Conservation (phyloP, 306 rosid species). For the Corylus heterophylla region DNA sequence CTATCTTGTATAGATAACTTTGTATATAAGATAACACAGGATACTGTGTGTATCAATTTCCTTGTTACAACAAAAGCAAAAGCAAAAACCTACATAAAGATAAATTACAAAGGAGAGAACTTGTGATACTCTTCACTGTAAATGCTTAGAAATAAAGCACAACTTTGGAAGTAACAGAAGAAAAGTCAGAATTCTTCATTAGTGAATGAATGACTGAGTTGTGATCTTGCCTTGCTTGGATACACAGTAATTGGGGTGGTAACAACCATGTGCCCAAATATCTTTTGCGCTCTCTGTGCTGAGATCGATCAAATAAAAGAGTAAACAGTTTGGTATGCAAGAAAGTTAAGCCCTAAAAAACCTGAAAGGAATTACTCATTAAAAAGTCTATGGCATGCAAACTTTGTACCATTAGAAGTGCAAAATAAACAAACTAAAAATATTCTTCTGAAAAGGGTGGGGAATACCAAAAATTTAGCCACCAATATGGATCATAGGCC, state of each 20-base stretch:
- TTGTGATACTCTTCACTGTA: not conserved
- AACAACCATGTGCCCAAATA: not conserved
- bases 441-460: too few relatives aligned
- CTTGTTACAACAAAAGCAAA: constrained; percentile 1
- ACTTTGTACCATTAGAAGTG: not conserved
- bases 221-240: not conserved
- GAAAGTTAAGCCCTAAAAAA: not conserved
- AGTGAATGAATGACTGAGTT: not conserved
- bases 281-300: not conserved
- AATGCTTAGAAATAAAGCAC: not conserved
- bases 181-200: not conserved
- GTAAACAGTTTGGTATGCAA: not conserved
- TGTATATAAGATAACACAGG: not conserved
- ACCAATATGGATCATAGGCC: constrained; percentile 98
- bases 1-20: not conserved
- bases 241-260: not conserved
- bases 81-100: not conserved
- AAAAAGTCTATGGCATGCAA: not conserved
- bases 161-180: not conserved
- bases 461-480: constrained; percentile 56
- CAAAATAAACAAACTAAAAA: not conserved
- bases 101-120: not conserved
- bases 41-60: not conserved
- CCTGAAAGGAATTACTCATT: not conserved
- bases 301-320: not conserved